Percentiles rank a stretch among this genome's conserved stretches.
phyloP scores from a whole-genome alignment of 192 early-diverging fungal genomes.

The Entomortierella beljakovae region DNA sequence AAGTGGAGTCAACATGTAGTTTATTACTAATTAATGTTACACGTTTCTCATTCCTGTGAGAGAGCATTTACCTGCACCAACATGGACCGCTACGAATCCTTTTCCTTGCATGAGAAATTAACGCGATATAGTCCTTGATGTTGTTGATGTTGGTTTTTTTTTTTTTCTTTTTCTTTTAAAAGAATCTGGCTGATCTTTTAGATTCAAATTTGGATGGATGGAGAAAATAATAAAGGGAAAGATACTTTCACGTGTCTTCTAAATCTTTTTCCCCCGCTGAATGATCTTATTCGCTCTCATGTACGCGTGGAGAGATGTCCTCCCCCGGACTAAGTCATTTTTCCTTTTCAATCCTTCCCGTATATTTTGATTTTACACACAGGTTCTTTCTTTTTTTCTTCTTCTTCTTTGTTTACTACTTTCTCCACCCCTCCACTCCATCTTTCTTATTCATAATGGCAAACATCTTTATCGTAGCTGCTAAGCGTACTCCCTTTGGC shows the following conservation, averaged over 20 bases:
- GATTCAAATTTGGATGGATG: neutral
- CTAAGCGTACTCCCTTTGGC: constrained; percentile 89
- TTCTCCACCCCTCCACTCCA: constrained; percentile 1
- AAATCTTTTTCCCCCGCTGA: constrained; percentile 7
- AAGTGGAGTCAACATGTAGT: no score
- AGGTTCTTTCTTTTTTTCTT: constrained; percentile 8
- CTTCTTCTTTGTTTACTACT: constrained; percentile 7
- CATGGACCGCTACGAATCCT: constrained; percentile 65
- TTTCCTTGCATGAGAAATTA: neutral
- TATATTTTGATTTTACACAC: neutral
- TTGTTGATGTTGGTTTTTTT: neutral
- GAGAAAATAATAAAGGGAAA: neutral
- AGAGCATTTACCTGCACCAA: constrained; percentile 57
- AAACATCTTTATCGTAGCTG: constrained; percentile 82
- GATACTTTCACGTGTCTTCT: constrained; percentile 4
- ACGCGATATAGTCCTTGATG: neutral
- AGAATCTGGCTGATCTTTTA: neutral
- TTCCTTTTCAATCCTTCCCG: constrained; percentile 6
- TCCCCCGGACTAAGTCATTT: constrained; percentile 9
- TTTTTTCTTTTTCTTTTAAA: neutral
- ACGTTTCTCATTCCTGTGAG: neutral
- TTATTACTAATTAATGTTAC: no score
- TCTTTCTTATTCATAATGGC: constrained; percentile 50
- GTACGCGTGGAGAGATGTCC: constrained; percentile 1
- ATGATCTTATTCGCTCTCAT: constrained; percentile 12